Evolutionary conservation across 495 filamentous ascomycete genomes (phyloP).

Genomic region (Tuber borchii): DNA sequence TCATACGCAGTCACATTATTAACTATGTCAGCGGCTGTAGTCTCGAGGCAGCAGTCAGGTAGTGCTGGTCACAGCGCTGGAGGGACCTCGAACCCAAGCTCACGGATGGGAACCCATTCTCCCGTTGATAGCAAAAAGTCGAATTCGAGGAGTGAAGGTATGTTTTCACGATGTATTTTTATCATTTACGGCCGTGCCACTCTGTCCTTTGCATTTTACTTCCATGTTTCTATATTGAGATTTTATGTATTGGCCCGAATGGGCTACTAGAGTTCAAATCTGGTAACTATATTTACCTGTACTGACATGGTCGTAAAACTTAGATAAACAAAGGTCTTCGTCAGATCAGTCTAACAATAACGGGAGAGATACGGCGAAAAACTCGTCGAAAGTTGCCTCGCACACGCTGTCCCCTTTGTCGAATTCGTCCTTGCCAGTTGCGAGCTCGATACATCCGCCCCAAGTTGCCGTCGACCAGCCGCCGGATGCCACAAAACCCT

Average conservation of each 20-base stretch:
- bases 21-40: slow-evolving; percentile 42
- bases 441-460: slow-evolving; percentile 31
- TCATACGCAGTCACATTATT: slow-evolving; percentile 38
- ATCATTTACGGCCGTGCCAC: background rate
- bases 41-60: slow-evolving; percentile 34
- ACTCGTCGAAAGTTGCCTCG: slow-evolving; percentile 30
- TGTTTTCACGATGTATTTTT: slow-evolving; percentile 19
- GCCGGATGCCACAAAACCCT: slow-evolving; percentile 26
- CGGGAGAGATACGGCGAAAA: background rate
- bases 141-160: slow-evolving; percentile 39
- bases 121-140: slow-evolving; percentile 36
- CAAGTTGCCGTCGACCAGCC: slow-evolving; percentile 35
- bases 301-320: slow-evolving; percentile 1
- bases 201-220: background rate
- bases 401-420: slow-evolving; percentile 18
- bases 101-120: slow-evolving; percentile 41
- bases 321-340: background rate
- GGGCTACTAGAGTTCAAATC: background rate
- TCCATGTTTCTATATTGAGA: background rate
- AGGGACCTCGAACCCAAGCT: slow-evolving; percentile 36
- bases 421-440: slow-evolving; percentile 10
- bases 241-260: background rate
- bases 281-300: background rate
- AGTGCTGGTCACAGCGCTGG: slow-evolving; percentile 26
- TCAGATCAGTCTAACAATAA: slow-evolving; percentile 1